A percentile compares a stretch with the other conserved stretches of the same genome.
phyloP scores from a whole-genome alignment of 169 alveolate species.

The Theileria equi region DNA sequence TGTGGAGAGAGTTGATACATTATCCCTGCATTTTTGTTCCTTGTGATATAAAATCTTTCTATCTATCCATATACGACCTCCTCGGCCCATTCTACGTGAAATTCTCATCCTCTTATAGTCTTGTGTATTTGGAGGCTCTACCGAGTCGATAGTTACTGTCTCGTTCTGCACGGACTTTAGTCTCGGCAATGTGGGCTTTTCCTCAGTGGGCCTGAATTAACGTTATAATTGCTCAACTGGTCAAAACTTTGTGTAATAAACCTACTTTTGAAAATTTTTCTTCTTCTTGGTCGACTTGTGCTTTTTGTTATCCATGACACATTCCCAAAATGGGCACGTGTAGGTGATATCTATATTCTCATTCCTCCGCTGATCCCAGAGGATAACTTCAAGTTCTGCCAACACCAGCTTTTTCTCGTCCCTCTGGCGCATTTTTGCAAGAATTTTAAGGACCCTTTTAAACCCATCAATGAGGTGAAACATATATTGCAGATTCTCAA shows the following conservation, averaged over 20 bases:
- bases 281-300: slow-evolving; percentile 23
- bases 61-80: slow-evolving; percentile 66
- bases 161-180: background rate
- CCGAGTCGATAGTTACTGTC: slow-evolving; percentile 13
- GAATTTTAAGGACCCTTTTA: slow-evolving; percentile 68
- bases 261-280: slow-evolving; percentile 3
- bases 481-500: slow-evolving; percentile 71
- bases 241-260: background rate
- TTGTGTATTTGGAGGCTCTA: slow-evolving; percentile 36
- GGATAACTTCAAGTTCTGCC: slow-evolving; percentile 73
- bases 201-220: too few species aligned
- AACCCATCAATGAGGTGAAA: slow-evolving; percentile 79
- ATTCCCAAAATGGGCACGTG: slow-evolving; percentile 81
- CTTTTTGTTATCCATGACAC: slow-evolving; percentile 73
- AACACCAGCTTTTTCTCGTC: slow-evolving; percentile 81
- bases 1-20: too few species aligned
- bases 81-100: slow-evolving; percentile 61
- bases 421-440: slow-evolving; percentile 80
- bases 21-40: too few species aligned
- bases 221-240: background rate
- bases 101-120: slow-evolving; percentile 39
- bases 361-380: slow-evolving; percentile 79
- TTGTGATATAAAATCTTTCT: slow-evolving; percentile 31
- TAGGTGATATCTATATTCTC: slow-evolving; percentile 77
- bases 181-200: too few species aligned